Base-by-base conservation (phyloP, 169 alveolate species). In the Theileria orientalis region DNA sequence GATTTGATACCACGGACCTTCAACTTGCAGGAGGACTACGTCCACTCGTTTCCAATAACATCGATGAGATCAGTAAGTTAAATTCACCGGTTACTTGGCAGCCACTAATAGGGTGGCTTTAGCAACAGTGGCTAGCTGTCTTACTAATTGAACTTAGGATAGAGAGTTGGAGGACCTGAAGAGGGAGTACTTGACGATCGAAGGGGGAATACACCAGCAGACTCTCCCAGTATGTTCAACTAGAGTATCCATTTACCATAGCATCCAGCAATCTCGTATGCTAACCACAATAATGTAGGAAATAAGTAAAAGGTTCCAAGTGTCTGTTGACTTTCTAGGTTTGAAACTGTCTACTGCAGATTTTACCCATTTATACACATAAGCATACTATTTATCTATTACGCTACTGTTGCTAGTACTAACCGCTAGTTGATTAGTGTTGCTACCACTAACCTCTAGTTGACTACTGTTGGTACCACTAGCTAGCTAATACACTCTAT, bases 131-230 rank as follows among this genome's bases (percentile, higher is more conserved):
- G 59, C 69, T 0, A 2, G 9, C 1, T 68, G 9, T 9, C 5
- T 37, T 7, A 37, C 5, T 37, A 7, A 37, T 37, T 37, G 5
- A 37, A 14, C 6, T 19, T 59, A 82, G 52, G 46, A n/a, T 25
- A 42, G 27, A n/a, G 84, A 74, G 11, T 40, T 82, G 16, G 83
- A 72, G 21, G 79, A 49, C 2, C 32, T 82, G 80, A 82, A 82
- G 47, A 63, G 25, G 40, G 76, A 74, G 32, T 82, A 73, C 33
- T 47, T 82, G 23, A 42, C 63, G 7, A 46, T 82, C 16, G 44
- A 37, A 3, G 85, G 84, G 8, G 89, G 89, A 0, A 67, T 73
- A 14, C 89, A 82, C 51, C 84, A 82, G 61, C 59, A 62, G 32
- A 82, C 83, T 0, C 47, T 82, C 19, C 83, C 66, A 21, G 79